These are phyloP conservation scores for Moricandia arvensis DNA, from an alignment of 345 rosid species.

Conservation along the genomic window DNA sequence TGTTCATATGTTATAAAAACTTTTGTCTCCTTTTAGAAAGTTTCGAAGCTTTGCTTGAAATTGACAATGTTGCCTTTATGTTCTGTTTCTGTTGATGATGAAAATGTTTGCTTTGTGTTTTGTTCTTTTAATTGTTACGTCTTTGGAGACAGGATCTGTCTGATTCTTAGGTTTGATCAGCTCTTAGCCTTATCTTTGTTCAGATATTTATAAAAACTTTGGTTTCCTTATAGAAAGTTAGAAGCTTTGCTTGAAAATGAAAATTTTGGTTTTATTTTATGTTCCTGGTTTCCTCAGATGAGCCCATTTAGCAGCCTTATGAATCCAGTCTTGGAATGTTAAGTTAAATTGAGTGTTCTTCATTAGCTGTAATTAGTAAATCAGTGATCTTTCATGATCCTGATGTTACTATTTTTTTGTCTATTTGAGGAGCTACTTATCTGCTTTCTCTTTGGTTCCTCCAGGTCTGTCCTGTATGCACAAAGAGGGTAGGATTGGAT, in stretches of 20 bases:
- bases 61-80: background rate
- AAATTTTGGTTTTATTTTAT: background rate
- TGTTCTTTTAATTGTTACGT: background rate
- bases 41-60: too few species aligned
- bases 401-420: background rate
- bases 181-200: background rate
- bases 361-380: conserved; percentile 18
- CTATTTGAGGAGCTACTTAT: background rate
- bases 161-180: conserved; percentile 8
- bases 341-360: conserved; percentile 6
- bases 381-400: conserved; percentile 31
- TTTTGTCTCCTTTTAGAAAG: background rate
- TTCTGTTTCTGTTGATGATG: background rate
- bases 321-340: conserved; percentile 23
- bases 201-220: background rate
- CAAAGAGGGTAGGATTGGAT: conserved; percentile 66
- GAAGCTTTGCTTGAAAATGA: conserved; percentile 2
- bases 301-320: conserved; percentile 27
- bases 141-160: background rate
- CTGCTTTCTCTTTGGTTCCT: conserved; percentile 1
- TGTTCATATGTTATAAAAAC: background rate
- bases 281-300: conserved; percentile 20
- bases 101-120: too few species aligned
- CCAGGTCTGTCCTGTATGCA: conserved; percentile 80
- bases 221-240: background rate